Evolutionary conservation across 2,329 filamentous ascomycete species (phyloP).

Genomic region (Decorospora gaudefroyi): DNA sequence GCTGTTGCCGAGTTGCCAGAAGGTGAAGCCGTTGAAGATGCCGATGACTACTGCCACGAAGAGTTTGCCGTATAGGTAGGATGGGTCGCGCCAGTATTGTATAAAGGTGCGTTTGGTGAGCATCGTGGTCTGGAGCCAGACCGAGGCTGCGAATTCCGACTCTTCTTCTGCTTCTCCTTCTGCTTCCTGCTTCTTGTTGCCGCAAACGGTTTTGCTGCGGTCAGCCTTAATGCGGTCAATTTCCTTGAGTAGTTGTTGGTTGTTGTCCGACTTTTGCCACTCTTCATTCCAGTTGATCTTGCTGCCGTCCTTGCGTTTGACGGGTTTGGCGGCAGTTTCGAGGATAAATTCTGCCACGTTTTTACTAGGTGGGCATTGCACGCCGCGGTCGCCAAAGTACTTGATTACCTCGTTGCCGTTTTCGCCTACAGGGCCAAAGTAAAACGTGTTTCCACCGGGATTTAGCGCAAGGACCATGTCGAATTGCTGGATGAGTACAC

Average conservation of each 20-base stretch:
- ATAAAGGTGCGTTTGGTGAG: conserved; percentile 72
- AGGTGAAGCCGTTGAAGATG: conserved; percentile 80
- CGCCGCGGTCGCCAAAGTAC: conserved; percentile 69
- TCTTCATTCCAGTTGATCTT: conserved; percentile 74
- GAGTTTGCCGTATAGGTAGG: conserved; percentile 76
- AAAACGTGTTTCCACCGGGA: conserved; percentile 71
- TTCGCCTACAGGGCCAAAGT: conserved; percentile 73
- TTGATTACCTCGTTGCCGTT: conserved; percentile 67
- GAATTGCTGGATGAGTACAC: conserved; percentile 71
- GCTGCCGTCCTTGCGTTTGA: conserved; percentile 58
- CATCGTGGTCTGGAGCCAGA: conserved; percentile 64
- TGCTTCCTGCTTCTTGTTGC: conserved; percentile 10
- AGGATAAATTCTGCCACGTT: conserved; percentile 70
- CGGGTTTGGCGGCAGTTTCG: conserved; percentile 65
- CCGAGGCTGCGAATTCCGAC: conserved; percentile 68
- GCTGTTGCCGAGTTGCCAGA: conserved; percentile 68
- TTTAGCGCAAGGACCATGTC: conserved; percentile 73
- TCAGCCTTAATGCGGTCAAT: conserved; percentile 67
- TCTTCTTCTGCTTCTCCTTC: conserved; percentile 34
- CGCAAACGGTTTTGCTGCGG: conserved; percentile 55
- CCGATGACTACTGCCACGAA: conserved; percentile 72
- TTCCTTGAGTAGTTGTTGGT: conserved; percentile 62
- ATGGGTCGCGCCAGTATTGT: conserved; percentile 76
- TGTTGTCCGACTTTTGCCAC: conserved; percentile 69
- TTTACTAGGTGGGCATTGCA: conserved; percentile 67